phyloP scores from a whole-genome alignment of 805 yeast genomes.

The Wickerhamiella dianesei region DNA sequence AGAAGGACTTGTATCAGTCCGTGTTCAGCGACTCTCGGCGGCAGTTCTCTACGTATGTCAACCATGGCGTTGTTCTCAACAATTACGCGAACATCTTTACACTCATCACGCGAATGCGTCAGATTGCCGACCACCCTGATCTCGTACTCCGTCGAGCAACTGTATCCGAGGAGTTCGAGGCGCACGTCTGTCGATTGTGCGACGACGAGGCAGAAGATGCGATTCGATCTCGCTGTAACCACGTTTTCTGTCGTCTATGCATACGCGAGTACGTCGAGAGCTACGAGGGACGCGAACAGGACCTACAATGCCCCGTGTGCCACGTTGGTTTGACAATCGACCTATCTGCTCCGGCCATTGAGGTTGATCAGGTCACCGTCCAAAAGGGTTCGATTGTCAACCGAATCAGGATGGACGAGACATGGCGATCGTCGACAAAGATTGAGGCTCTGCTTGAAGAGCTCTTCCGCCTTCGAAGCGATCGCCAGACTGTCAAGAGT shows the following conservation, averaged over 20 bases:
- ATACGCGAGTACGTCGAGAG: slow-evolving; percentile 81
- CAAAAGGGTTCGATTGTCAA: slow-evolving; percentile 64
- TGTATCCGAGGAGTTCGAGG: slow-evolving; percentile 32
- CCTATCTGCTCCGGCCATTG: slow-evolving; percentile 66
- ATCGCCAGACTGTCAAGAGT: slow-evolving; percentile 77
- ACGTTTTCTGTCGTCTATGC: slow-evolving; percentile 85
- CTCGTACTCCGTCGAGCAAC: slow-evolving; percentile 57
- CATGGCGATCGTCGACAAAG: slow-evolving; percentile 92
- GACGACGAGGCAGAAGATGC: slow-evolving; percentile 99
- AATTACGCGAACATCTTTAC: slow-evolving; percentile 97
- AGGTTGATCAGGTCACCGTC: slow-evolving; percentile 35
- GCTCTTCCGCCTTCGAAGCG: slow-evolving; percentile 71
- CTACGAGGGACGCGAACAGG: slow-evolving; percentile 39
- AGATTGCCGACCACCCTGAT: slow-evolving; percentile 96
- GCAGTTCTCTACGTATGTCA: slow-evolving; percentile 81
- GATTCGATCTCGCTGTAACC: slow-evolving; percentile 87
- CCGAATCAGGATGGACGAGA: slow-evolving; percentile 64
- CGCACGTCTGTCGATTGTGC: slow-evolving; percentile 78
- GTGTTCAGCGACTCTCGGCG: slow-evolving; percentile 77
- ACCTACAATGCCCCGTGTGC: slow-evolving; percentile 86
- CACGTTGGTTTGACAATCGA: slow-evolving; percentile 89
- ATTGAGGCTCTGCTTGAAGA: slow-evolving; percentile 95
- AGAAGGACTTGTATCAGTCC: slow-evolving; percentile 80
- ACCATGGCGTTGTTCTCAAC: slow-evolving; percentile 90
- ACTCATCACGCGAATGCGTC: slow-evolving; percentile 92